phyloP scores from a whole-genome alignment of 306 rosid species.

The Ormosia semicastrata region DNA sequence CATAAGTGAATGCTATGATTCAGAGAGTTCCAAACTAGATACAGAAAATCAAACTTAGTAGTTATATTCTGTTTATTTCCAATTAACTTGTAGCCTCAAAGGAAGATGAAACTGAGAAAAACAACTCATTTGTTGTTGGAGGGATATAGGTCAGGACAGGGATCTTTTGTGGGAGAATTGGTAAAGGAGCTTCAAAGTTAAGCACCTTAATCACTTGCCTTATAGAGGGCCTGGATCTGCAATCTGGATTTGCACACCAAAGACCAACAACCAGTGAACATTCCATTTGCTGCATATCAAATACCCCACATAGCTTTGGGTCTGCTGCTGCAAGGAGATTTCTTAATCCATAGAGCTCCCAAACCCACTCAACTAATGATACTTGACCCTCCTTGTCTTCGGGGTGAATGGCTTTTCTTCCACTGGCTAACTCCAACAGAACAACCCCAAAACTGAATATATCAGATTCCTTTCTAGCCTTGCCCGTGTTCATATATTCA shows the following conservation, averaged over 20 bases:
- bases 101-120: neutral
- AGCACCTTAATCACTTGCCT: constrained; percentile 35
- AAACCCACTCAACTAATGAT: constrained; percentile 34
- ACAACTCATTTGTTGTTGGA: neutral
- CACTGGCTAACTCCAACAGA: constrained; percentile 36
- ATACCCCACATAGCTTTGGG: constrained; percentile 9
- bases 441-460: constrained; percentile 38
- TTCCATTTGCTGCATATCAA: constrained; percentile 26
- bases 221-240: constrained; percentile 16
- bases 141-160: neutral
- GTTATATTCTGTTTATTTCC: neutral
- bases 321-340: constrained; percentile 22
- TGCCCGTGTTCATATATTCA: neutral
- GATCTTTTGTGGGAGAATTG: constrained; percentile 16
- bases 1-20: neutral
- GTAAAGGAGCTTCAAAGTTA: constrained; percentile 31
- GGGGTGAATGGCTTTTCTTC: constrained; percentile 18
- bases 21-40: neutral
- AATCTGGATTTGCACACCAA: constrained; percentile 38
- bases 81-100: neutral
- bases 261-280: constrained; percentile 26
- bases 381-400: neutral
- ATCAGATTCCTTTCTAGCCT: constrained; percentile 30
- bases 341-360: constrained; percentile 25
- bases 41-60: neutral